A percentile compares a stretch with the other conserved stretches of the same genome.
phyloP scores from a whole-genome alignment of 106 monocot genomes.

The Hemerocallis citrina region DNA sequence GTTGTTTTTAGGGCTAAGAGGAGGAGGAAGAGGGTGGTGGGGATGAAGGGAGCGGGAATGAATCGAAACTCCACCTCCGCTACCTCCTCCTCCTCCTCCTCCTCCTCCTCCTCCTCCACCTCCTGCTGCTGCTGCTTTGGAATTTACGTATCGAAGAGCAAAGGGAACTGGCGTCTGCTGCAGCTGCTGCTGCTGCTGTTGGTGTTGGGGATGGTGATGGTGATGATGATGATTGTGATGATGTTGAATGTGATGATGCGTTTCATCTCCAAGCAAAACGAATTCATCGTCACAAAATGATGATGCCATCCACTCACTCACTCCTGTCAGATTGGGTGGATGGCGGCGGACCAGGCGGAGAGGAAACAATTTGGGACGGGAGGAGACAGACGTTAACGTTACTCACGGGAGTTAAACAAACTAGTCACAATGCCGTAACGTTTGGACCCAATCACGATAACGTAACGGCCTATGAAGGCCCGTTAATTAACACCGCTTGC shows the following conservation, averaged over 20 bases:
- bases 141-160: slow-evolving; percentile 9
- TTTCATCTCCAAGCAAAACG: slow-evolving; percentile 53
- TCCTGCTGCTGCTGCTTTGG: not conserved
- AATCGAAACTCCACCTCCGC: slow-evolving; percentile 6
- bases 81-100: not conserved
- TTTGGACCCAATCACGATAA: not conserved
- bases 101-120: not conserved
- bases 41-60: slow-evolving; percentile 12
- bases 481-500: slow-evolving; percentile 18
- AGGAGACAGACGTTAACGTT: slow-evolving; percentile 53
- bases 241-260: slow-evolving; percentile 11
- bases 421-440: slow-evolving; percentile 13
- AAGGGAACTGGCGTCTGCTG: slow-evolving; percentile 1
- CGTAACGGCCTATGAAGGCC: slow-evolving; percentile 16
- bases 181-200: slow-evolving; percentile 21
- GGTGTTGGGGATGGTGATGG: slow-evolving; percentile 8
- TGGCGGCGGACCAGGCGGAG: slow-evolving; percentile 25
- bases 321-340: not conserved
- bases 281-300: slow-evolving; percentile 72
- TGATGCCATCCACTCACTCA: too few species aligned
- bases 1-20: slow-evolving; percentile 17
- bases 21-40: slow-evolving; percentile 7
- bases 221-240: slow-evolving; percentile 12
- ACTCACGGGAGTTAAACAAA: slow-evolving; percentile 5
- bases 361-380: slow-evolving; percentile 26